Evolutionary conservation across 345 rosid genomes (phyloP).

Genomic region (Syzygium jambos): DNA sequence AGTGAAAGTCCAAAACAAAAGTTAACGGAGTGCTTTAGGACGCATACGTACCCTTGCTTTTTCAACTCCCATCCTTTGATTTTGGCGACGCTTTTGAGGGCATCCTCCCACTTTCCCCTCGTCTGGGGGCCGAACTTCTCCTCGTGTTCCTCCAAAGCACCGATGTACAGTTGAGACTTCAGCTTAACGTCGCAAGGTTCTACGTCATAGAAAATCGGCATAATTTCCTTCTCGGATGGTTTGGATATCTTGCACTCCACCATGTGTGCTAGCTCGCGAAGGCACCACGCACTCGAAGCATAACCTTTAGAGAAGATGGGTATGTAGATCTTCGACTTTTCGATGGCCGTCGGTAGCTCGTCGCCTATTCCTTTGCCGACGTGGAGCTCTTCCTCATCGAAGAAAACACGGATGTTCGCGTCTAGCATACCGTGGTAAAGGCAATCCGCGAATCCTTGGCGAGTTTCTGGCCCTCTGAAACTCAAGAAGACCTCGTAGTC

Average conservation of each 20-base stretch:
- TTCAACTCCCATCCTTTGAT: neutral
- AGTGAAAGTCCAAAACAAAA: neutral
- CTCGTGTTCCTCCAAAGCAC: neutral
- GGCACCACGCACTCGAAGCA: neutral
- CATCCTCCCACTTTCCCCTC: neutral
- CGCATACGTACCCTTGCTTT: neutral
- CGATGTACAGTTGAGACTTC: fast-evolving
- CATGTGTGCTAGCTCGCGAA: neutral
- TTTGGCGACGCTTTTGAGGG: neutral
- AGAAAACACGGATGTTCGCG: neutral
- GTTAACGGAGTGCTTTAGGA: neutral
- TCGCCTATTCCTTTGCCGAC: neutral
- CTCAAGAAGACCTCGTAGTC: neutral
- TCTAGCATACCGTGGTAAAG: neutral
- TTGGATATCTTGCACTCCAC: neutral
- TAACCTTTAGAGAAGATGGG: neutral
- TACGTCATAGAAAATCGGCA: neutral
- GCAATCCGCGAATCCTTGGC: neutral
- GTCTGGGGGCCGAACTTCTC: fast-evolving
- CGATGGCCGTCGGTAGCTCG: neutral
- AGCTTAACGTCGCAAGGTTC: neutral
- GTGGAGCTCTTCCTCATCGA: neutral
- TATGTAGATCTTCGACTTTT: neutral
- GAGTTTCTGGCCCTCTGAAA: neutral
- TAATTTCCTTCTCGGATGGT: neutral